Conservation (phyloP, 2,329 filamentous ascomycete genomes). For the Pseudogymnoascus sp. region DNA sequence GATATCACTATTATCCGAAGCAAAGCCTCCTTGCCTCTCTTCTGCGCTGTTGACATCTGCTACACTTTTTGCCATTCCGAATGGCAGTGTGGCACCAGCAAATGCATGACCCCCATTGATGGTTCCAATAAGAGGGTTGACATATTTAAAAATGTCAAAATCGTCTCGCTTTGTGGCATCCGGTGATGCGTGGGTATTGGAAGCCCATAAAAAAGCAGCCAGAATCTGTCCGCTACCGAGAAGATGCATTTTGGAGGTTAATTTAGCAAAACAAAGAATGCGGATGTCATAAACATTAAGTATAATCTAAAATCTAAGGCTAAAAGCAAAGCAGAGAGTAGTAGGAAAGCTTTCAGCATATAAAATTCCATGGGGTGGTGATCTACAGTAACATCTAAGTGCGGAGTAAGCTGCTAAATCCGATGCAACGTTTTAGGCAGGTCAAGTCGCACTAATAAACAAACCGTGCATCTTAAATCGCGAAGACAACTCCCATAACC, state of each 20-base stretch:
- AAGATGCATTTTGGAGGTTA: neutral
- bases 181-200: neutral
- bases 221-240: neutral
- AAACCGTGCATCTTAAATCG: neutral
- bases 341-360: neutral
- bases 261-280: neutral
- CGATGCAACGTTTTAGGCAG: neutral
- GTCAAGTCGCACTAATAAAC: neutral
- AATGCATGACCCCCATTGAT: constrained; percentile 49
- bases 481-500: neutral
- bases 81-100: constrained; percentile 46
- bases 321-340: neutral
- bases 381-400: neutral
- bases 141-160: constrained; percentile 32
- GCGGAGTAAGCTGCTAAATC: neutral
- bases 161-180: neutral
- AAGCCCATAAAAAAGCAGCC: neutral
- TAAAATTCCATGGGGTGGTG: neutral
- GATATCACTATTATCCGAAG: constrained; percentile 35
- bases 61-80: constrained; percentile 42
- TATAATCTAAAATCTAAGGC: neutral
- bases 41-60: constrained; percentile 41
- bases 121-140: constrained; percentile 48
- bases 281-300: neutral
- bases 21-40: constrained; percentile 50